Conservation (phyloP, 208 protist genomes). For the Spongospora subterranea region DNA sequence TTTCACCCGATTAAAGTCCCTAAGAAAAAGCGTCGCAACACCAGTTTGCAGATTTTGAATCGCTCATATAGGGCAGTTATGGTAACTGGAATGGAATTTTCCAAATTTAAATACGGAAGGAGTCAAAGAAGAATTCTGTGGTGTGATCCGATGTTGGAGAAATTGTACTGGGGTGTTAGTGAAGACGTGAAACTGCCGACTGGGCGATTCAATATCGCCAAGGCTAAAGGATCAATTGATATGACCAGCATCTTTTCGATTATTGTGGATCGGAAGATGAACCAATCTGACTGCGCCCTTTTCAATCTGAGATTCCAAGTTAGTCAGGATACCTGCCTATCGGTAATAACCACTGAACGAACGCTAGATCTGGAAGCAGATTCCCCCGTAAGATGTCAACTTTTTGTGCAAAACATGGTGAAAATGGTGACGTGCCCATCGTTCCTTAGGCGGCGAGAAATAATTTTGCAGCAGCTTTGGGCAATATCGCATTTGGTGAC, state of each 20-base stretch:
- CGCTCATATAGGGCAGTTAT: neutral
- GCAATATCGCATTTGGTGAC: conserved; percentile 36
- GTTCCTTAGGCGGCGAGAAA: neutral
- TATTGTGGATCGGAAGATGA: conserved; percentile 9
- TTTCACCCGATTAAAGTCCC: too few species aligned
- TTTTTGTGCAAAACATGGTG: neutral
- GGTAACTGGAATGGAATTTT: conserved; percentile 36
- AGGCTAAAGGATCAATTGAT: neutral
- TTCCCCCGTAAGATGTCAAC: neutral
- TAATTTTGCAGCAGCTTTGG: neutral
- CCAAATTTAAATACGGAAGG: conserved; percentile 52
- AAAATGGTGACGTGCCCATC: neutral
- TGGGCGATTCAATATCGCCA: conserved; percentile 50
- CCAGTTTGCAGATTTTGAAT: neutral
- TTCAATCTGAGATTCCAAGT: conserved; percentile 9
- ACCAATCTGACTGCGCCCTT: neutral
- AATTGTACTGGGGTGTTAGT: conserved; percentile 23
- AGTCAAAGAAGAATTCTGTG: neutral
- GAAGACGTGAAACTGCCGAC: conserved; percentile 6
- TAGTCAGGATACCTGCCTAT: neutral
- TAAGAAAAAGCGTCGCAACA: conserved; percentile 13
- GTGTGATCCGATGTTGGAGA: conserved; percentile 16
- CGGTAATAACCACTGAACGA: neutral
- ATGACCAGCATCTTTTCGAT: neutral
- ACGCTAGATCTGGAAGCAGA: conserved; percentile 20